phyloP scores from a whole-genome alignment of 768 basidiomycete genomes.

The Russula lepida region DNA sequence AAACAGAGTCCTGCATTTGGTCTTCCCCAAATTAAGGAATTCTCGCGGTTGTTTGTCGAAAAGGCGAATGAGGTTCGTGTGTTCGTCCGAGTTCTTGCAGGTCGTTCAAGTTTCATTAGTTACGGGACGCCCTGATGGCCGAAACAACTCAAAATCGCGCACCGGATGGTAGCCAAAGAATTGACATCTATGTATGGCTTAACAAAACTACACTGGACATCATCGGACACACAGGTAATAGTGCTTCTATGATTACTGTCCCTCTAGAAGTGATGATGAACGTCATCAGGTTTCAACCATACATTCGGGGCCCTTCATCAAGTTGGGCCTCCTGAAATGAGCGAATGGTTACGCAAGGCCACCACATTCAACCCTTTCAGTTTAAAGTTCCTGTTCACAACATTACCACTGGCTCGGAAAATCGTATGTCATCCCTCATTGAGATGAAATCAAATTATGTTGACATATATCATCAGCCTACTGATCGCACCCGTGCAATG shows the following conservation, averaged over 20 bases:
- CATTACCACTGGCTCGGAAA: conserved; percentile 1
- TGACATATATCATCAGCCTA: conserved; percentile 2
- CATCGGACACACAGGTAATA: conserved; percentile 12
- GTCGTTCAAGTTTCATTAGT: background rate
- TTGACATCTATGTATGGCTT: conserved; percentile 9
- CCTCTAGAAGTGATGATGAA: background rate
- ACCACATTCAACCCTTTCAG: conserved; percentile 9
- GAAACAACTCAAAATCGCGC: background rate
- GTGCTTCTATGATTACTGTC: background rate
- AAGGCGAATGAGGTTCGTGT: conserved; percentile 15
- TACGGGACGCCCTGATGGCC: conserved; percentile 3
- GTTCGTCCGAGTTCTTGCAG: background rate
- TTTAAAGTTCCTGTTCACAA: background rate
- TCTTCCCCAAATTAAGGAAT: conserved; percentile 7
- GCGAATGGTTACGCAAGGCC: conserved; percentile 9
- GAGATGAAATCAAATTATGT: background rate
- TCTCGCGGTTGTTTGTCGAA: conserved; percentile 11
- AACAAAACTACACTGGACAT: conserved; percentile 16
- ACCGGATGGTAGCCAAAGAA: conserved; percentile 3
- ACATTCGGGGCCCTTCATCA: conserved; percentile 7
- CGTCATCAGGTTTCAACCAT: conserved; percentile 12
- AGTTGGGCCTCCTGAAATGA: background rate
- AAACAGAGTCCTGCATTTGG: conserved; percentile 17
- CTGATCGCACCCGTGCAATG: conserved; percentile 1
- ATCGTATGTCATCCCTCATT: conserved; percentile 9